These are phyloP conservation scores for Geum urbanum DNA, from an alignment of 306 rosid species.

Conservation along the genomic window DNA sequence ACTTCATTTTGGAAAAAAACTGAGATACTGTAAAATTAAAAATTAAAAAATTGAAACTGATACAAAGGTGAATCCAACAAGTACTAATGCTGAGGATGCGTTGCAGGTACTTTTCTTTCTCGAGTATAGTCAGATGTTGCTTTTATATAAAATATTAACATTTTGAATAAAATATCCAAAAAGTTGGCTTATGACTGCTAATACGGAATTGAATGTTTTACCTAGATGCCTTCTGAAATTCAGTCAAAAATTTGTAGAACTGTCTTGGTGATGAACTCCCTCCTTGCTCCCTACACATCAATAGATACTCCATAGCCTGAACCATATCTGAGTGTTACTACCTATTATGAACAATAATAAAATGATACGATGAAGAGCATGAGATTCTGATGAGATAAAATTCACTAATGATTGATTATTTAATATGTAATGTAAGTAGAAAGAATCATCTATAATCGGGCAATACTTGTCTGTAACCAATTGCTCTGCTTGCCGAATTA, in stretches of 20 bases:
- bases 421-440: not conserved
- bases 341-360: not conserved
- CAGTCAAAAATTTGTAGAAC: conserved; percentile 58
- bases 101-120: not conserved
- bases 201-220: conserved; percentile 16
- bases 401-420: not conserved
- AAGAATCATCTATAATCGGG: conserved; percentile 7
- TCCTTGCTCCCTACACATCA: conserved; percentile 59
- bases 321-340: conserved; percentile 16
- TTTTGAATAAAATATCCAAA: not conserved
- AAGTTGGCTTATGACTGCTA: not conserved
- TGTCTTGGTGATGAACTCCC: conserved; percentile 58
- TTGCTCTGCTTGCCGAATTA: conserved; percentile 81
- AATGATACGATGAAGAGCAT: not conserved
- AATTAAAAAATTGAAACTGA: not conserved
- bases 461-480: conserved; percentile 88
- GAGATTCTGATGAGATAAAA: not conserved
- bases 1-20: not conserved
- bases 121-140: not conserved
- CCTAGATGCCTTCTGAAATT: conserved; percentile 89
- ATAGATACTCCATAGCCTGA: conserved; percentile 85
- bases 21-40: not conserved
- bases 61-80: not conserved
- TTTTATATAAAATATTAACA: not conserved
- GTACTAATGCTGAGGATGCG: not conserved